phyloP scores from a whole-genome alignment of 495 filamentous ascomycete species.

The Tuber brumale region DNA sequence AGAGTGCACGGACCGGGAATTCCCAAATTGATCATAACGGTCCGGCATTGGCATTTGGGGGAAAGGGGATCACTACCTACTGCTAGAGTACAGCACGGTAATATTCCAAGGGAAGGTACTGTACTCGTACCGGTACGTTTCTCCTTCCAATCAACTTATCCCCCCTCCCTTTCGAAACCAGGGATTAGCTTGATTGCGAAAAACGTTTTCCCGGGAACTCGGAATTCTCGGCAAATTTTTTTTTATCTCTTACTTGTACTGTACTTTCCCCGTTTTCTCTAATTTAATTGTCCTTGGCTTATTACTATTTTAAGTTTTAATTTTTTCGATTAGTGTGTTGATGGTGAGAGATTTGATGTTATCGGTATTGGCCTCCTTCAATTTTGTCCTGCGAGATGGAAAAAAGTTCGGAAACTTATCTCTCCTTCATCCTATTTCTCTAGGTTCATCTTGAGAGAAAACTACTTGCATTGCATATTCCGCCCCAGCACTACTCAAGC shows the following conservation, averaged over 20 bases:
- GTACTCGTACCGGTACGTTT: not conserved
- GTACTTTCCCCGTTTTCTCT: not conserved
- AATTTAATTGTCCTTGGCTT: not conserved
- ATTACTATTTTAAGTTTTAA: not conserved
- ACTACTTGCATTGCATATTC: not conserved
- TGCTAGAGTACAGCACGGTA: not conserved
- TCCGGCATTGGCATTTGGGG: slow-evolving; percentile 1
- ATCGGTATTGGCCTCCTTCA: too few species aligned
- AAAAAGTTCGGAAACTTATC: not conserved
- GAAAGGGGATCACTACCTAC: not conserved
- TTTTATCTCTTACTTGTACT: not conserved
- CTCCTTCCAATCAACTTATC: not conserved
- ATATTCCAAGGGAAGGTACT: not conserved
- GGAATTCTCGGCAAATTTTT: not conserved
- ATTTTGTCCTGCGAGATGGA: not conserved
- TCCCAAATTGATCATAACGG: not conserved
- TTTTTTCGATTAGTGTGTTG: not conserved
- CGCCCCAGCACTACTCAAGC: too few species aligned
- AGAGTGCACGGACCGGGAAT: not conserved
- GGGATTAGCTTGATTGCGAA: slow-evolving; percentile 1
- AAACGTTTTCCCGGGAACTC: not conserved
- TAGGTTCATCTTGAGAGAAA: too few species aligned
- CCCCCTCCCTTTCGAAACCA: not conserved
- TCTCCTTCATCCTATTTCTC: too few species aligned
- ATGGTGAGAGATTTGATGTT: not conserved